phyloP scores from a whole-genome alignment of 371 early-diverging fungal genomes.

The Gilbertella persicaria region DNA sequence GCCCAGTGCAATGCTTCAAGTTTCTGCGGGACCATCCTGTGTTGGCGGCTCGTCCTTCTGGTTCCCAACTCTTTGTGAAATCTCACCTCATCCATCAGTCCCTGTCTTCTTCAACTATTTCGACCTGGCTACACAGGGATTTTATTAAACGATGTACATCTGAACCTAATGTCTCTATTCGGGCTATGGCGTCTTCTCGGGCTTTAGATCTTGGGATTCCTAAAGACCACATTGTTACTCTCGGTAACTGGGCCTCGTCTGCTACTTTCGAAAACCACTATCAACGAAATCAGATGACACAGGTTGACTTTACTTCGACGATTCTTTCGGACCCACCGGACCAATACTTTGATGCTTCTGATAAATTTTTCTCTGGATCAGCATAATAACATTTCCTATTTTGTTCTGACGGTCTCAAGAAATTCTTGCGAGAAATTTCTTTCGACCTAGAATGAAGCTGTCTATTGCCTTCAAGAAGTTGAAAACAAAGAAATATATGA shows the following conservation, averaged over 20 bases:
- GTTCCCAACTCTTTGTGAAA: background rate
- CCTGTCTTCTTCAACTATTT: background rate
- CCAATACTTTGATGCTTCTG: too few species aligned
- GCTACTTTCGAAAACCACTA: slow-evolving; percentile 10
- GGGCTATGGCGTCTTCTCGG: slow-evolving; percentile 3
- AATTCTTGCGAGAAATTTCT: too few species aligned
- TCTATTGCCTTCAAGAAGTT: slow-evolving; percentile 24
- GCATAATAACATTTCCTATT: too few species aligned
- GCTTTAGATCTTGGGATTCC: slow-evolving; percentile 6
- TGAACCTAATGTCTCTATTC: background rate
- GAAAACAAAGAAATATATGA: slow-evolving; percentile 22
- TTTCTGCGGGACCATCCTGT: background rate
- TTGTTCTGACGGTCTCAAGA: too few species aligned
- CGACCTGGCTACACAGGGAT: background rate
- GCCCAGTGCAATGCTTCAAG: background rate
- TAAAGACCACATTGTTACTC: slow-evolving; percentile 6
- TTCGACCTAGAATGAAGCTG: too few species aligned
- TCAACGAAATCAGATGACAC: background rate
- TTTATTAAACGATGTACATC: background rate
- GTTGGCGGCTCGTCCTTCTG: background rate
- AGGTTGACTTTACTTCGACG: slow-evolving; percentile 4
- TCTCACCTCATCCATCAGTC: background rate
- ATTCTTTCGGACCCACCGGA: too few species aligned
- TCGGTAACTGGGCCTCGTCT: slow-evolving; percentile 14
- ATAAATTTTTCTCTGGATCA: too few species aligned